phyloP scores from a whole-genome alignment of 2,329 filamentous ascomycete genomes.

The Thermomyces lanuginosus region DNA sequence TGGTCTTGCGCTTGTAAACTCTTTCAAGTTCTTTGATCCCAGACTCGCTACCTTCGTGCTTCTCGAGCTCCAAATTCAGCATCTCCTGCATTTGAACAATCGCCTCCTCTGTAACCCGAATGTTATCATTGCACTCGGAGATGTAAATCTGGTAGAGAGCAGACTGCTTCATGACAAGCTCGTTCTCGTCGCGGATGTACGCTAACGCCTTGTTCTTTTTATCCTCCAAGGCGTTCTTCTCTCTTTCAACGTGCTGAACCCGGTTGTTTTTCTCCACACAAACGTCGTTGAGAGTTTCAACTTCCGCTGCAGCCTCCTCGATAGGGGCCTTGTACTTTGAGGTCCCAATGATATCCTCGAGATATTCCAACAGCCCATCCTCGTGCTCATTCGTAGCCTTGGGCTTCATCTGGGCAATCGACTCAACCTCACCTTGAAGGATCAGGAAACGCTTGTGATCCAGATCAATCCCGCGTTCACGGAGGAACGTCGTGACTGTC shows the following conservation, averaged over 20 bases:
- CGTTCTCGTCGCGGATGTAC: conserved; percentile 84
- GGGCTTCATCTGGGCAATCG: conserved; percentile 97
- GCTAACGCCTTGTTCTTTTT: conserved; percentile 91
- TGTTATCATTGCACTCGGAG: conserved; percentile 73
- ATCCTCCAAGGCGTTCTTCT: conserved; percentile 80
- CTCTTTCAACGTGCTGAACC: conserved; percentile 95
- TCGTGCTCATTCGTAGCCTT: conserved; percentile 93
- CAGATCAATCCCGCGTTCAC: conserved; percentile 77
- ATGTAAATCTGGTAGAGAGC: conserved; percentile 86
- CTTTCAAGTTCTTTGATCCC: conserved; percentile 82
- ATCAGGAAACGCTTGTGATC: conserved; percentile 98
- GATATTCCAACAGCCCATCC: conserved; percentile 85
- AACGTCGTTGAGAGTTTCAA: conserved; percentile 83
- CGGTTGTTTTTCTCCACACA: conserved; percentile 89
- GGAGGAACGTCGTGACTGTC: conserved; percentile 69
- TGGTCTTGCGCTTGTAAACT: conserved; percentile 63
- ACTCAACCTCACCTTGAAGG: conserved; percentile 92
- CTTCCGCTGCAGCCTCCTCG: conserved; percentile 78
- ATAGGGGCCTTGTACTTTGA: conserved; percentile 97
- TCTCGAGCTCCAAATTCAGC: conserved; percentile 73
- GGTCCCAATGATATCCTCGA: conserved; percentile 96
- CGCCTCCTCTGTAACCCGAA: conserved; percentile 74
- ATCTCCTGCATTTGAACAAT: conserved; percentile 80
- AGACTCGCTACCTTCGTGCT: conserved; percentile 77
- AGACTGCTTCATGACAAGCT: conserved; percentile 74